phyloP scores from a whole-genome alignment of 345 rosid genomes.

The Alliaria petiolata region DNA sequence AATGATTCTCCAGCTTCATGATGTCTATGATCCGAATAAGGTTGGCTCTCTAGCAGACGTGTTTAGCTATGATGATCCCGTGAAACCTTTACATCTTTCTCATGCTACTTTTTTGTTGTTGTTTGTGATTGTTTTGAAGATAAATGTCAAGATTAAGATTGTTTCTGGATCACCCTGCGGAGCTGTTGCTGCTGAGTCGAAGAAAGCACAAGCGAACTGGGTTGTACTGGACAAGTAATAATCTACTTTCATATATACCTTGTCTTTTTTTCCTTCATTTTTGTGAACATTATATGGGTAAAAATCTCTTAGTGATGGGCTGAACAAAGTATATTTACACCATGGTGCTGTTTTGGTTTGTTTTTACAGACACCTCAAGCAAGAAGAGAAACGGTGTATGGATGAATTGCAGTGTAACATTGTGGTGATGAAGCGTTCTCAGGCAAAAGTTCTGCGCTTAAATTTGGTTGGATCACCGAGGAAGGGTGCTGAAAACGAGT shows the following conservation, averaged over 20 bases:
- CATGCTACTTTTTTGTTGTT: neutral
- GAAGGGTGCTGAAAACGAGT: slow-evolving; percentile 44
- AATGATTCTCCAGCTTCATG: slow-evolving; percentile 97
- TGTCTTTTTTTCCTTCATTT: neutral
- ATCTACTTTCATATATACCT: neutral
- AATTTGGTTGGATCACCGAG: slow-evolving; percentile 76
- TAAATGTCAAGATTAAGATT: slow-evolving; percentile 89
- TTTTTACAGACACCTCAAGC: slow-evolving; percentile 69
- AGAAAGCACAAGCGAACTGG: slow-evolving; percentile 86
- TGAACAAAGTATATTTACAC: neutral
- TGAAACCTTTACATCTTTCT: slow-evolving; percentile 1
- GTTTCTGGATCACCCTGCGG: slow-evolving; percentile 93
- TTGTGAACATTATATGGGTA: neutral
- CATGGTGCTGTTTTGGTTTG: neutral
- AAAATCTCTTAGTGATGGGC: neutral
- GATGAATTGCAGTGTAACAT: slow-evolving; percentile 98
- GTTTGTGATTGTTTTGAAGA: slow-evolving; percentile 39
- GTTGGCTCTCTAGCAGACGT: slow-evolving; percentile 29
- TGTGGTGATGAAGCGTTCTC: slow-evolving; percentile 90
- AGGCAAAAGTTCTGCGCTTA: slow-evolving; percentile 88
- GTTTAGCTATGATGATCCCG: neutral
- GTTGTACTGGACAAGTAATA: slow-evolving; percentile 94
- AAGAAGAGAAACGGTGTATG: slow-evolving; percentile 85
- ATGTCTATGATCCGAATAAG: slow-evolving; percentile 97
- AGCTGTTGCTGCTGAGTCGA: slow-evolving; percentile 88